These are phyloP conservation scores for Eimeria sp. DNA, from an alignment of 169 alveolate genomes.

Conservation along the genomic window DNA sequence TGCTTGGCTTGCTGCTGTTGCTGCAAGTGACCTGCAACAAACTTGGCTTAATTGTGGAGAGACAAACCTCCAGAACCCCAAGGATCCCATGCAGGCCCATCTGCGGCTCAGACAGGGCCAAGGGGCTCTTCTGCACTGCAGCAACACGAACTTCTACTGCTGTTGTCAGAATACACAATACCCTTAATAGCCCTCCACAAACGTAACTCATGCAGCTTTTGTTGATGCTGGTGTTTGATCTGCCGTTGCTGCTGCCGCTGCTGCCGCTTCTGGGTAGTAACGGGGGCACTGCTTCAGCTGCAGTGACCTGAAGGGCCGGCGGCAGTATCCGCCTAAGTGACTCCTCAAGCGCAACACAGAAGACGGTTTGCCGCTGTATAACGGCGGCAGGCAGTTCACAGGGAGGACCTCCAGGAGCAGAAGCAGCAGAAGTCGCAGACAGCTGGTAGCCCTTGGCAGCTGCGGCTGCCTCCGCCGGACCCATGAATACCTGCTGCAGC, in stretches of 20 bases:
- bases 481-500: conserved; percentile 36
- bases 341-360: conserved; percentile 42
- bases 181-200: not conserved
- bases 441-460: not conserved
- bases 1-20: conserved; percentile 11
- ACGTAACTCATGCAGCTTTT: not conserved
- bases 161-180: not conserved
- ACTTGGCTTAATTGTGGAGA: not conserved
- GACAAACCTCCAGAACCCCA: conserved; percentile 23
- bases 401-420: not conserved
- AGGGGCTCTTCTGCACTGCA: conserved; percentile 5
- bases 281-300: not conserved
- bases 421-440: conserved; percentile 1
- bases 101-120: conserved; percentile 14
- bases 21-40: not conserved
- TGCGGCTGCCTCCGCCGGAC: not conserved
- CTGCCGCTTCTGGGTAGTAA: not conserved
- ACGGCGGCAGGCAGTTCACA: not conserved
- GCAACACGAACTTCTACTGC: conserved; percentile 41
- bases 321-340: not conserved
- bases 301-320: not conserved
- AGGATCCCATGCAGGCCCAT: conserved; percentile 28
- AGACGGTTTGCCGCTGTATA: not conserved
- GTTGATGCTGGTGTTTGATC: not conserved
- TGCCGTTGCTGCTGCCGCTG: not conserved